Base-by-base conservation (phyloP, 306 rosid species). In the Ceratonia siliqua region DNA sequence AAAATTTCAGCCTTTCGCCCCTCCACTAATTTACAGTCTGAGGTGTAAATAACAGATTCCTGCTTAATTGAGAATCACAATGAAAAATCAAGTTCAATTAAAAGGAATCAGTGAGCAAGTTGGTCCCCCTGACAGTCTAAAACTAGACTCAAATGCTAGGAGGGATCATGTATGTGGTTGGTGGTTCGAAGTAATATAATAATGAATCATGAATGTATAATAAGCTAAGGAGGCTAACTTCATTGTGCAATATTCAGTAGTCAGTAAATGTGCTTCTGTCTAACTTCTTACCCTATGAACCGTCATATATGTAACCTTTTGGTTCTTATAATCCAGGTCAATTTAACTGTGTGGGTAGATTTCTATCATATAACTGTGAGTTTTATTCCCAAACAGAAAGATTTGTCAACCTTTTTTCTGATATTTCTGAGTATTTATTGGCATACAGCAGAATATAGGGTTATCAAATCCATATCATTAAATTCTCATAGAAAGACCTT, bases 201-300 rank as follows among this genome's bases (percentile, higher is more conserved):
- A 33, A 39, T 59, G 21, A 8, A 41, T 14, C 21, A 39, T 59
- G 21, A 8, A 41, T 14, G 20, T 11, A 41, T 28, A 62, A 21
- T 24, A 74, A 48, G 41, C 38, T 58, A 59, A 24, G 28, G 54
- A 28, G 67, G 13, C 27, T 77, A 58, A 68, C 32, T 28, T 77
- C n/a, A 25, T 24, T 43, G 28, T 18, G 4, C 6, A 62, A 38
- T 62, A 21, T n/a, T n/a, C 20, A 22, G n/a, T n/a, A n/a, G n/a
- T n/a, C 38, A 22, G 21, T 41, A 58, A 54, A 49, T 59, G 20
- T 78, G 72, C 38, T 21, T 48, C 42, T 58, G 64, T 61, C 35
- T 30, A 24, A 46, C 41, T 45, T 41, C 64, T 52, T 69, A 24
- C n/a, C 46, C 14, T 61, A n/a, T 35, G 62, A 0, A 1, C 65